phyloP scores from a whole-genome alignment of 805 yeast species.

The Myxozyma neglecta region DNA sequence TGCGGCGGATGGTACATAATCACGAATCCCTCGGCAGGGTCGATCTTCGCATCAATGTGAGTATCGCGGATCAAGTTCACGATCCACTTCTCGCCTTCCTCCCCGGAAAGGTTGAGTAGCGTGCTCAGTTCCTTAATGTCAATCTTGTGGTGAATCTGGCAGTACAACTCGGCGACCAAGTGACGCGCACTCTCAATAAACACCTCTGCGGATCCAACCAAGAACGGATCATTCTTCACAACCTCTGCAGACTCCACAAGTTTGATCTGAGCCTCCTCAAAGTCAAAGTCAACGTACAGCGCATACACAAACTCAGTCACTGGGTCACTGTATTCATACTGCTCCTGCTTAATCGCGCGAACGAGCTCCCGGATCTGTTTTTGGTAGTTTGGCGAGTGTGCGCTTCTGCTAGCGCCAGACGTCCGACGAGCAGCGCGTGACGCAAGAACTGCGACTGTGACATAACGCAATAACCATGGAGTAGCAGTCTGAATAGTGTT shows the following conservation, averaged over 20 bases:
- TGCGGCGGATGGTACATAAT: slow-evolving; percentile 56
- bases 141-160: slow-evolving; percentile 54
- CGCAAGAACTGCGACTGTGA: slow-evolving; percentile 59
- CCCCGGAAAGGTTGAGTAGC: slow-evolving; percentile 47
- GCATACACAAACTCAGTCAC: slow-evolving; percentile 57
- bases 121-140: slow-evolving; percentile 50
- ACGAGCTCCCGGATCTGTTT: slow-evolving; percentile 59
- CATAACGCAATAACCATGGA: slow-evolving; percentile 69
- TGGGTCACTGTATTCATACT: slow-evolving; percentile 66
- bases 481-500: slow-evolving; percentile 68
- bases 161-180: slow-evolving; percentile 54
- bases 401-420: slow-evolving; percentile 32
- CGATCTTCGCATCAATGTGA: slow-evolving; percentile 55
- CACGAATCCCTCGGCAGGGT: slow-evolving; percentile 53
- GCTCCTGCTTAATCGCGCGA: slow-evolving; percentile 59
- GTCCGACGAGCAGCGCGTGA: slow-evolving; percentile 36
- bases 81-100: slow-evolving; percentile 55
- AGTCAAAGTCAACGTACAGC: slow-evolving; percentile 59
- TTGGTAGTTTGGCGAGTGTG: slow-evolving; percentile 43
- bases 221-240: slow-evolving; percentile 58
- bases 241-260: slow-evolving; percentile 51
- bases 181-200: slow-evolving; percentile 52
- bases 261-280: slow-evolving; percentile 52
- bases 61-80: slow-evolving; percentile 52
- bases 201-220: slow-evolving; percentile 44